phyloP scores from a whole-genome alignment of 1,284 basidiomycete genomes.

The Trametes hirsuta region DNA sequence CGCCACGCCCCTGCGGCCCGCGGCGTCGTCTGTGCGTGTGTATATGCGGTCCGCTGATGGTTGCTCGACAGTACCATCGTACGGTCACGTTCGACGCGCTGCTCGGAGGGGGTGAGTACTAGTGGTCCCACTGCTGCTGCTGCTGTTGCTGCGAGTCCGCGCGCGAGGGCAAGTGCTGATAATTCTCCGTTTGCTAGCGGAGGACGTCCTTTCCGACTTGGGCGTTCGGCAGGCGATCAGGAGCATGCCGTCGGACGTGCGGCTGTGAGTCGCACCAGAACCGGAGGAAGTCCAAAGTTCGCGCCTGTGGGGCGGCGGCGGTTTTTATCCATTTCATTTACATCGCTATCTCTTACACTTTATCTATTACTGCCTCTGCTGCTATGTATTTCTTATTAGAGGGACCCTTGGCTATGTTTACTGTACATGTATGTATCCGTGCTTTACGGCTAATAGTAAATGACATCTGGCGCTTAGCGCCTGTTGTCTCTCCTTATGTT shows the following conservation, averaged over 20 bases:
- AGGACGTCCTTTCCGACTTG: conserved; percentile 71
- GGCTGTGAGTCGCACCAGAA: conserved; percentile 36
- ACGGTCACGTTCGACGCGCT: conserved; percentile 71
- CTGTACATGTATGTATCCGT: background rate
- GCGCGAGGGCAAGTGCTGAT: background rate
- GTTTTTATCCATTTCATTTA: background rate
- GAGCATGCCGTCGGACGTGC: conserved; percentile 57
- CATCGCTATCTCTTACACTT: background rate
- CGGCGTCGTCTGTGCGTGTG: background rate
- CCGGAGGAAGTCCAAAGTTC: background rate
- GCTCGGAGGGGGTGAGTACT: conserved; percentile 59
- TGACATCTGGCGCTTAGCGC: background rate
- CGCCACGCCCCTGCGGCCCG: background rate
- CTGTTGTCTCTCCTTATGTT: background rate
- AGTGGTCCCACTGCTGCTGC: background rate
- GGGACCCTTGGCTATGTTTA: background rate
- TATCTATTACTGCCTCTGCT: background rate
- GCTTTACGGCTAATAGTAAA: background rate
- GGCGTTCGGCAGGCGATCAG: conserved; percentile 67
- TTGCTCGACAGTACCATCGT: conserved; percentile 56
- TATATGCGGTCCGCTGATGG: background rate
- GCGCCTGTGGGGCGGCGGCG: background rate
- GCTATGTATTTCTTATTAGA: background rate
- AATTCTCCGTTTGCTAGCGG: conserved; percentile 40
- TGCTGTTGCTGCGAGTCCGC: background rate